A percentile compares a stretch with the other conserved stretches of the same genome.
These are phyloP conservation scores for Austroboletus novae-zelandiae DNA, from an alignment of 1,284 basidiomycete species.

Conservation along the genomic window DNA sequence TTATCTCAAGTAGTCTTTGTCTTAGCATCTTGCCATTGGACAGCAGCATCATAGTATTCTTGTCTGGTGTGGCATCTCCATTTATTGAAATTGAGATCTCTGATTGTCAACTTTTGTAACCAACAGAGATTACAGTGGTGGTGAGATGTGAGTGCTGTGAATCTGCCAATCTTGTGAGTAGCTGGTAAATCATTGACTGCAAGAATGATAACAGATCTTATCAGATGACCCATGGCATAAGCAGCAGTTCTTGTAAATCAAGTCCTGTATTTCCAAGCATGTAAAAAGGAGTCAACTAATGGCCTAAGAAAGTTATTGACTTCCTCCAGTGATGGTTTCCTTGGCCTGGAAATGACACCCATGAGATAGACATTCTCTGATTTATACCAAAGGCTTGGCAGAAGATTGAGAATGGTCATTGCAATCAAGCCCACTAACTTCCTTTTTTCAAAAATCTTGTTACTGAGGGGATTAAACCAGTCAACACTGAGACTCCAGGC, in stretches of 20 bases:
- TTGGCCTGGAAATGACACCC: no score
- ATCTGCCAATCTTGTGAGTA: no score
- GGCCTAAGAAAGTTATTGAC: slow-evolving; percentile 25
- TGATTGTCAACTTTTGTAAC: no score
- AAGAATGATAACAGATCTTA: background rate
- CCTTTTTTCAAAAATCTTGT: slow-evolving; percentile 30
- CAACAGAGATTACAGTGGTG: no score
- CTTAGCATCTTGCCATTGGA: no score
- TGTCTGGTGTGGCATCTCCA: no score
- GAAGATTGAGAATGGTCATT: slow-evolving; percentile 29
- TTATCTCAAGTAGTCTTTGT: no score
- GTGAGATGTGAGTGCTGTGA: no score
- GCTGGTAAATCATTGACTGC: background rate
- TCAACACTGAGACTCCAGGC: slow-evolving; percentile 33
- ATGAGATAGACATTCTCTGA: no score
- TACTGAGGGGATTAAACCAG: slow-evolving; percentile 39
- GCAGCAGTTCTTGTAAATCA: background rate
- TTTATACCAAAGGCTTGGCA: no score
- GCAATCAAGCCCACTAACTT: slow-evolving; percentile 34
- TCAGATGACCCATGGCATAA: background rate
- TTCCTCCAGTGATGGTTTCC: slow-evolving; percentile 1
- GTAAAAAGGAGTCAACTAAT: slow-evolving; percentile 25
- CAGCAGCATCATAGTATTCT: no score
- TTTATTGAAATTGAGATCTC: no score
- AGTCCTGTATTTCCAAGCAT: slow-evolving; percentile 5